These are phyloP conservation scores for Chlamydomonas sp. DNA, from an alignment of 139 green algal genomes.

Conservation along the genomic window DNA sequence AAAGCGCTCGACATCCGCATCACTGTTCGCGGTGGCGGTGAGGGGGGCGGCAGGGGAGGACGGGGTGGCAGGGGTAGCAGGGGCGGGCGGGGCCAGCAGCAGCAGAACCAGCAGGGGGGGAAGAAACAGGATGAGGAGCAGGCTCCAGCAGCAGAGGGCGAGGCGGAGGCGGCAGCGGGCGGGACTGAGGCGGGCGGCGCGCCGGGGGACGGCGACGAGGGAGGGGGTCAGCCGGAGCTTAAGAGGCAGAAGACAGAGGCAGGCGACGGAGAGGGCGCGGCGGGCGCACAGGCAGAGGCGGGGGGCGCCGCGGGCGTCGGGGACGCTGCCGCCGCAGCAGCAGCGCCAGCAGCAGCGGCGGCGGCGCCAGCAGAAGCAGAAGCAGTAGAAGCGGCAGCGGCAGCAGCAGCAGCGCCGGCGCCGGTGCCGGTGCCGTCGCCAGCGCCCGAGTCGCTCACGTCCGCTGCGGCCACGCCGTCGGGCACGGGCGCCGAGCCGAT, in stretches of 20 bases:
- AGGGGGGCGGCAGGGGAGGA: neutral
- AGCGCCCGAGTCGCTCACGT: too few species aligned
- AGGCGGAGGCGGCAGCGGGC: neutral
- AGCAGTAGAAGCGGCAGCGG: neutral
- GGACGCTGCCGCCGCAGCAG: neutral
- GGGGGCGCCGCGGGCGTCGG: neutral
- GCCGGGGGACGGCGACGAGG: neutral
- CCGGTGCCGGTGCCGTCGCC: too few species aligned
- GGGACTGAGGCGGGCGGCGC: neutral
- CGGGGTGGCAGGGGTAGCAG: neutral
- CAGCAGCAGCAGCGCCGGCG: neutral
- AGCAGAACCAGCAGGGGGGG: neutral
- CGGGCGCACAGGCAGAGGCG: too few species aligned
- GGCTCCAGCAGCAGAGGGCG: neutral
- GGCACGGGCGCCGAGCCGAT: neutral
- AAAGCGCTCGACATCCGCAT: constrained; percentile 38
- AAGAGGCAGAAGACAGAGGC: constrained; percentile 15
- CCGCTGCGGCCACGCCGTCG: neutral
- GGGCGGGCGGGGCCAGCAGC: neutral
- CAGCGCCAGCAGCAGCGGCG: constrained; percentile 7
- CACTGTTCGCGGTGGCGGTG: constrained; percentile 10
- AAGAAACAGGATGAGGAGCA: neutral
- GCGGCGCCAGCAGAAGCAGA: neutral
- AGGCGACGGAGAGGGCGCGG: neutral
- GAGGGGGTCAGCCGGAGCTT: neutral